Base-by-base conservation (phyloP, 1,284 basidiomycete genomes). In the Farysia itapuensis region DNA sequence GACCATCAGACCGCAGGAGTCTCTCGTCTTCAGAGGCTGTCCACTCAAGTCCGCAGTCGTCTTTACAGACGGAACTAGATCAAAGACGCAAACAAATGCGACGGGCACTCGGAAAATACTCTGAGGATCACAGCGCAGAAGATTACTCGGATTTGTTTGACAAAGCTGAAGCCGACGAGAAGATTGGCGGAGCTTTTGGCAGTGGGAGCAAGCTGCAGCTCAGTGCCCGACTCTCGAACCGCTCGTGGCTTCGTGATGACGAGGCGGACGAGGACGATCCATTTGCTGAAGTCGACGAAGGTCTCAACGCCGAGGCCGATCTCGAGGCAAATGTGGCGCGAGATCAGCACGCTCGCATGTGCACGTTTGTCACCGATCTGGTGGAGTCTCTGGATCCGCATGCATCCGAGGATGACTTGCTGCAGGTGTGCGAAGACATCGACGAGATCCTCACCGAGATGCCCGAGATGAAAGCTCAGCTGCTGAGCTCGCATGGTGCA, bases 401-500 rank as follows among this genome's bases (percentile, higher is more conserved):
- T 4, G 84, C 87, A 5, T 84, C 87, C 1, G 88, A 90, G 65
- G 86, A 86, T 59, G 85, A 86, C 63, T 80, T 95, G 14, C 82
- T 86, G 16, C 85, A 89, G 57, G 87, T 86, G 6, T 92, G 90
- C 64, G 87, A 94, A 73, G 87, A 94, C 69, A 79, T 97, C 54
- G 91, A 93, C 39, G 81, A 77, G 30, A 85, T 95, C 64, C 82
- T 95, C 54, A 81, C 84, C 30, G 89, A 90, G 39, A 83, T 85
- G 4, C 86, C 88, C n/a, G 91, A 93, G 67, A 89, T 95, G 83
- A 86, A 91, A 67, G 79, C 82, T 14, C 91, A 96, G 64, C 83
- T 97, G 30, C 87, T 96, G 11, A 86, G 86, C 12, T 86, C 88
- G 0, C 94, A 97, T 78, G 94, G 94, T 4, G 89, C 96, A 85